A percentile compares a stretch with the other conserved stretches of the same genome.
Evolutionary conservation across 1,139 yeast genomes (phyloP).

Genomic region (Saccharomyces hybrid): DNA sequence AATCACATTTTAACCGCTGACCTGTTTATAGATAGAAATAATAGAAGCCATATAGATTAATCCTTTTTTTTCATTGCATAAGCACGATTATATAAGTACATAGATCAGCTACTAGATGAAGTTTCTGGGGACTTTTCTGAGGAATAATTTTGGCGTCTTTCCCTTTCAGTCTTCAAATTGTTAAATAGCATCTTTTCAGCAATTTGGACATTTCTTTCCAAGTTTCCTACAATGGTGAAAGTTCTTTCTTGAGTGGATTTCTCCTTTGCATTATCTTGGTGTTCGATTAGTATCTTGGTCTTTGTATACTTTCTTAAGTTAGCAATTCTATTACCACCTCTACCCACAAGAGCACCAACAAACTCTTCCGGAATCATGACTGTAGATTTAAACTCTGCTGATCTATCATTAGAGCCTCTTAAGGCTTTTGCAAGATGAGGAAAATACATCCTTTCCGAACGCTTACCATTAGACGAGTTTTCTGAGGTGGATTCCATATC

Average conservation of each 20-base stretch:
- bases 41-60: not conserved
- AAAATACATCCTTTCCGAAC: slow-evolving; percentile 10
- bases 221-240: slow-evolving; percentile 66
- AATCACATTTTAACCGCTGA: not conserved
- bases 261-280: slow-evolving; percentile 34
- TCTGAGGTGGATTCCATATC: slow-evolving; percentile 10
- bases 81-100: not conserved
- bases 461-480: no score
- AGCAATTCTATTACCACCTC: slow-evolving; percentile 76
- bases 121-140: not conserved
- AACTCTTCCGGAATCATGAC: slow-evolving; percentile 55
- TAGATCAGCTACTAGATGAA: not conserved
- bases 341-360: slow-evolving; percentile 87
- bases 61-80: not conserved
- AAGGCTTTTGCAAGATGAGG: slow-evolving; percentile 8
- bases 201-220: slow-evolving; percentile 27
- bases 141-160: slow-evolving; percentile 41
- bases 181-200: slow-evolving; percentile 33
- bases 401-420: slow-evolving; percentile 2
- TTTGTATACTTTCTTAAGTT: slow-evolving; percentile 75
- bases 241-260: slow-evolving; percentile 34
- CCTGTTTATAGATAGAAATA: not conserved
- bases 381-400: slow-evolving; percentile 12
- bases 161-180: slow-evolving; percentile 71
- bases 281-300: slow-evolving; percentile 50